A percentile compares a stretch with the other conserved stretches of the same genome.
Conservation (phyloP, 2,329 filamentous ascomycete species). For the Fusarium gaditjirri region DNA sequence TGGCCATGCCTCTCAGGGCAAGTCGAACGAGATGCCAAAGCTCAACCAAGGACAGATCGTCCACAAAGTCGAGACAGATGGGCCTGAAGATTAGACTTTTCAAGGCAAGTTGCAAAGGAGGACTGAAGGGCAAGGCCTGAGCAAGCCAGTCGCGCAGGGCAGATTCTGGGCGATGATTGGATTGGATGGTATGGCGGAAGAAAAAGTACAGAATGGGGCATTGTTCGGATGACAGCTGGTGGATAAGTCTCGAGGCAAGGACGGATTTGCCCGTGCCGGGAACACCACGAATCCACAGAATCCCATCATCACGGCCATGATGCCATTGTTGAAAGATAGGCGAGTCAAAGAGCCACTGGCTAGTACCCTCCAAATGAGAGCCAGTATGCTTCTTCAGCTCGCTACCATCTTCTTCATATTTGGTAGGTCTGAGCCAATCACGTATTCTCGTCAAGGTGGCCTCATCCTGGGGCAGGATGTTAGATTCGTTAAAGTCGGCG, state of each 20-base stretch:
- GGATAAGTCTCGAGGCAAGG: constrained; percentile 43
- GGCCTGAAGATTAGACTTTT: constrained; percentile 5
- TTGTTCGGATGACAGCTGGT: constrained; percentile 7
- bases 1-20: constrained; percentile 36
- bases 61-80: neutral
- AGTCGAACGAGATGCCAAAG: constrained; percentile 47
- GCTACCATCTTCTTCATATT: constrained; percentile 19
- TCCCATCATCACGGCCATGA: neutral
- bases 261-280: constrained; percentile 54
- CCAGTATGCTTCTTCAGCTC: constrained; percentile 26
- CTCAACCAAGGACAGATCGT: constrained; percentile 21
- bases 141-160: constrained; percentile 51
- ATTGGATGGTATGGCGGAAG: constrained; percentile 53
- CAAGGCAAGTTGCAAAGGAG: constrained; percentile 43
- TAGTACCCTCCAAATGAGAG: constrained; percentile 20
- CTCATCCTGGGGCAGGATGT: constrained; percentile 44
- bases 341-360: constrained; percentile 16
- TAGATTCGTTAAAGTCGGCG: constrained; percentile 46
- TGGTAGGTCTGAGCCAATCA: constrained; percentile 24
- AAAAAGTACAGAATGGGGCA: constrained; percentile 52
- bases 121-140: constrained; percentile 48
- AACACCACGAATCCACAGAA: constrained; percentile 46
- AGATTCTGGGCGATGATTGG: constrained; percentile 47
- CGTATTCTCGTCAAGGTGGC: constrained; percentile 37
- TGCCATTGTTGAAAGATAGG: constrained; percentile 23